phyloP scores from a whole-genome alignment of 176 grass and related monocot species.

The Panicum miliaceum region DNA sequence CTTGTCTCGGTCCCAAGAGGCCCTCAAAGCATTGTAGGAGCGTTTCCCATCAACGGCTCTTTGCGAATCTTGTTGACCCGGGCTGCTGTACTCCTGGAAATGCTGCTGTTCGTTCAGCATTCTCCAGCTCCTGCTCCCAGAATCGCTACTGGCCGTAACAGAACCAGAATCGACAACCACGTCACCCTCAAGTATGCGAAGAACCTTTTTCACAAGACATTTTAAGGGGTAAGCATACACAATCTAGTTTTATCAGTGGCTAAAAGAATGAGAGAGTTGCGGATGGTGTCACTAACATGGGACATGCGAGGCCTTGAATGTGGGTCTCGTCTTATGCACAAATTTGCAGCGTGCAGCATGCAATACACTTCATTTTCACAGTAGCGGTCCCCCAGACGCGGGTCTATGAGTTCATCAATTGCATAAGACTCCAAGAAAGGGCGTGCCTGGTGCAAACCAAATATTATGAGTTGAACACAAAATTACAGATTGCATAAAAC shows the following conservation, averaged over 20 bases:
- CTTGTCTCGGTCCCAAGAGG: slow-evolving; percentile 73
- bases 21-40: slow-evolving; percentile 57
- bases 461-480: slow-evolving; percentile 35
- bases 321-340: slow-evolving; percentile 88
- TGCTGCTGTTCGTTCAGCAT: slow-evolving; percentile 54
- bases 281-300: slow-evolving; percentile 53
- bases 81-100: slow-evolving; percentile 49
- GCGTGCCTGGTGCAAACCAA: slow-evolving; percentile 59
- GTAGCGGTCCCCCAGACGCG: slow-evolving; percentile 65
- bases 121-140: slow-evolving; percentile 70
- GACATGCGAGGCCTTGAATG: slow-evolving; percentile 97
- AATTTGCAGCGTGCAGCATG: slow-evolving; percentile 88
- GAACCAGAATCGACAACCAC: slow-evolving; percentile 72
- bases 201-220: slow-evolving; percentile 59
- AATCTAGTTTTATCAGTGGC: slow-evolving; percentile 2
- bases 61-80: slow-evolving; percentile 51
- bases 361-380: slow-evolving; percentile 74
- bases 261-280: background rate
- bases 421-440: slow-evolving; percentile 71
- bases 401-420: slow-evolving; percentile 76
- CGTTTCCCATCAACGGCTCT: slow-evolving; percentile 50
- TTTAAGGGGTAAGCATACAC: background rate
- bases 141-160: slow-evolving; percentile 59
- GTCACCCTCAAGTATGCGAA: slow-evolving; percentile 90
- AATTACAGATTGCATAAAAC: background rate